Conservation (phyloP, 441 rosid genomes). For the Brassica balearica region DNA sequence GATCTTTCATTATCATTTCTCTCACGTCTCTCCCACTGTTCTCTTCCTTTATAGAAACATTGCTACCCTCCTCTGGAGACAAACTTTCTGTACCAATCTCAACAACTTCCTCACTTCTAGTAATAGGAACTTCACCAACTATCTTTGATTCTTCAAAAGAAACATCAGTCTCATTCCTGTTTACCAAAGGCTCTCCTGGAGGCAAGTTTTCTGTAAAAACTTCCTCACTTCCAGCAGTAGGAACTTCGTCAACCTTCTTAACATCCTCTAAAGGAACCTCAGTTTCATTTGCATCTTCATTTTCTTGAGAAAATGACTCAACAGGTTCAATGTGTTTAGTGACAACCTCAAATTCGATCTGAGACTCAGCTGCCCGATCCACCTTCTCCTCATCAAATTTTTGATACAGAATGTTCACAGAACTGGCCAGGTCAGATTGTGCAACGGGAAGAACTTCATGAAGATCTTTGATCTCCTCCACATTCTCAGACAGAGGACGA, state of each 20-base stretch:
- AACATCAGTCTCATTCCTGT: conserved; percentile 24
- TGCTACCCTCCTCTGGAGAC: conserved; percentile 34
- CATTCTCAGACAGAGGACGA: conserved; percentile 41
- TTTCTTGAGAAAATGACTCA: conserved; percentile 45
- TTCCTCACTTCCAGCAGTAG: conserved; percentile 22
- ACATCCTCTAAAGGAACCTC: conserved; percentile 27
- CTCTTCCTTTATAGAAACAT: conserved; percentile 40
- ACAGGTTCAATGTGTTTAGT: conserved; percentile 46
- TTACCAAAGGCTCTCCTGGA: conserved; percentile 50
- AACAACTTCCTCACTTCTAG: conserved; percentile 25
- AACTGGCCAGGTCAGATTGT: conserved; percentile 54
- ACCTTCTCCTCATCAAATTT: conserved; percentile 65
- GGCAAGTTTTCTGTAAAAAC: conserved; percentile 20
- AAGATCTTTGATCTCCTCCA: conserved; percentile 78
- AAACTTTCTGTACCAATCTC: conserved; percentile 26
- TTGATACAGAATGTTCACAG: conserved; percentile 49
- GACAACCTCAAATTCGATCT: conserved; percentile 48
- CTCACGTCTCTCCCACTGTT: conserved; percentile 53
- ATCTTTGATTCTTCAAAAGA: conserved; percentile 16
- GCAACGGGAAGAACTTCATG: conserved; percentile 70
- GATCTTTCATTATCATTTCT: conserved; percentile 73
- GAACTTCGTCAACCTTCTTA: conserved; percentile 17
- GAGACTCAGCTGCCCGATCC: conserved; percentile 50
- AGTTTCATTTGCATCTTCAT: conserved; percentile 50
- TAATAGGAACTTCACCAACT: conserved; percentile 9